Percentiles rank a stretch among this genome's conserved stretches.
phyloP scores from a whole-genome alignment of 805 yeast genomes.

The Pichia deserticola region DNA sequence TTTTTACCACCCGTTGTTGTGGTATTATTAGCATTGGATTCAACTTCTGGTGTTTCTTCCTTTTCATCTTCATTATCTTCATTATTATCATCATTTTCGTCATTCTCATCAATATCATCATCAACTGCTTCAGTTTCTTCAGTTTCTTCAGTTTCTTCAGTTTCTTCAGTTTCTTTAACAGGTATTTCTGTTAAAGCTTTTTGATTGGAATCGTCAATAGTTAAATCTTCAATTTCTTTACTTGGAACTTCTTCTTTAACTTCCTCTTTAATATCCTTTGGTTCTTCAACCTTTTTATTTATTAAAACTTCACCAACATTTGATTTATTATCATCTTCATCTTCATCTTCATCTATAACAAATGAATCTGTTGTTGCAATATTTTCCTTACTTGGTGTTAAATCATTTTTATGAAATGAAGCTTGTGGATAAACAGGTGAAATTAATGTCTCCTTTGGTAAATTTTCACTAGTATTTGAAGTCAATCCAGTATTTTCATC shows the following conservation, averaged over 20 bases:
- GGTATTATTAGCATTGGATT: not conserved
- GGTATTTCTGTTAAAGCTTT: not conserved
- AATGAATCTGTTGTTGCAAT: constrained; percentile 20
- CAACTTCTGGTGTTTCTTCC: not conserved
- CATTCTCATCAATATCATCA: not conserved
- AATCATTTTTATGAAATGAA: constrained; percentile 1
- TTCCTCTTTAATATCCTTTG: constrained; percentile 1
- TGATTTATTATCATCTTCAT: not conserved
- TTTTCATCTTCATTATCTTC: constrained; percentile 6
- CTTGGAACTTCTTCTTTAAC: not conserved
- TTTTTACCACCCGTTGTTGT: not conserved
- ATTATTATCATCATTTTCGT: not conserved
- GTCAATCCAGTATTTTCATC: not conserved
- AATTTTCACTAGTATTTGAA: not conserved
- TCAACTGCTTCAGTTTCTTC: constrained; percentile 7
- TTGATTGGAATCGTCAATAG: not conserved
- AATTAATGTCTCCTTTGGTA: constrained; percentile 29
- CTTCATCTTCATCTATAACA: constrained; percentile 25
- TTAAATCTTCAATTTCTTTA: not conserved
- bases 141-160: constrained; percentile 3
- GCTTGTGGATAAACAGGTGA: constrained; percentile 19
- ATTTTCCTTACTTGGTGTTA: constrained; percentile 12
- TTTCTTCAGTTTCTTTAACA: constrained; percentile 7
- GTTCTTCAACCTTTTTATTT: constrained; percentile 6
- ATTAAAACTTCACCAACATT: constrained; percentile 18